Conservation (phyloP, 2,329 filamentous ascomycete genomes). For the Alternaria postmessia region DNA sequence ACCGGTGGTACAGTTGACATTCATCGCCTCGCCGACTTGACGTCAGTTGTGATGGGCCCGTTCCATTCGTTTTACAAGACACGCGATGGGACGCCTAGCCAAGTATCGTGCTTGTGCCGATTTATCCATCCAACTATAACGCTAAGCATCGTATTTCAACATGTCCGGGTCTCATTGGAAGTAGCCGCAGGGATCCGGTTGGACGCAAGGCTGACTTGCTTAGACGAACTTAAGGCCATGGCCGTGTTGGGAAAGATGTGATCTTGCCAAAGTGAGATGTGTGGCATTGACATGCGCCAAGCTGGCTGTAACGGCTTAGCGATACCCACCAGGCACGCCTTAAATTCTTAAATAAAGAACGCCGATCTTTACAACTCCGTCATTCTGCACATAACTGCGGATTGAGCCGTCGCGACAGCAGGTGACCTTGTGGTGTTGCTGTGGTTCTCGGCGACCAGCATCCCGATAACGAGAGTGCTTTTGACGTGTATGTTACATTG, state of each 20-base stretch:
- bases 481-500: background rate
- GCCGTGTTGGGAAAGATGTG: background rate
- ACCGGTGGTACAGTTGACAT: background rate
- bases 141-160: too few species aligned
- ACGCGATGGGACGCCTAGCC: background rate
- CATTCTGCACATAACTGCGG: background rate
- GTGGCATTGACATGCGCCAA: background rate
- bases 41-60: background rate
- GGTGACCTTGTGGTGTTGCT: background rate
- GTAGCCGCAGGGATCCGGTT: too few species aligned
- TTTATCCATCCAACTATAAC: too few species aligned
- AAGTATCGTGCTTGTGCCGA: too few species aligned
- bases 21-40: background rate
- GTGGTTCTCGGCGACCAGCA: background rate
- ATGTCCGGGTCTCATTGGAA: background rate
- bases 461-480: background rate
- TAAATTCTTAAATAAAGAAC: background rate
- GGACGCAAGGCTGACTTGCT: background rate
- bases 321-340: background rate
- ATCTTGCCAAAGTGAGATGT: too few species aligned
- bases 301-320: background rate
- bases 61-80: background rate
- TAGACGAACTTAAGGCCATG: too few species aligned
- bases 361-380: background rate
- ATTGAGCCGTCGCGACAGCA: background rate